Base-by-base conservation (phyloP, 2,329 filamentous ascomycete genomes). In the Beauveria brongniartii region DNA sequence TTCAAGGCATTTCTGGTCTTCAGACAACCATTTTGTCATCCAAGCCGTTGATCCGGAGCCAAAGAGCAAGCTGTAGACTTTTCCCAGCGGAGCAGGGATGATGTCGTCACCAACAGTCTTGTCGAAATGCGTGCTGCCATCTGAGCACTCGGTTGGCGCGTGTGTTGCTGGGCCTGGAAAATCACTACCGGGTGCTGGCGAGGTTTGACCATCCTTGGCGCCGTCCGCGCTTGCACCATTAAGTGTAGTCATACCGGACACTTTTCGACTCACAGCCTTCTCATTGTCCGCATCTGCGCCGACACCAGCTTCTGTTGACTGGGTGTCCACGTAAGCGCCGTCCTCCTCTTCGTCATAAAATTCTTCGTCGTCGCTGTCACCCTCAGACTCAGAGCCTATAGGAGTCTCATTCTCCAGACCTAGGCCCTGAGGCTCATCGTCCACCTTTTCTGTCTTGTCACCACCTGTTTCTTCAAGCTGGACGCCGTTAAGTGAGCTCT, bases 401-500 rank as follows among this genome's bases (percentile, higher is more conserved):
- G 77, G 80, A 48, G 57, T 76, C 73, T 63, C 75, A 67, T 65
- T 72, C 62, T 70, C 73, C 24, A 65, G 61, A 20, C 56, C 64
- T 5, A 69, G 54, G n/a, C 67, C 69, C 66, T 41, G 73, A 73
- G 62, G 78, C 62, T 76, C 78, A 28, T 75, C 73, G 43, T 89
- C 87, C 28, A 87, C 80, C 73, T 96, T 94, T 68, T 95, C 92
- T 0, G 91, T 96, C 76, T 94, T 96, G 73, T 97, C 92, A 24
- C 91, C 92, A 6, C 91, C 89, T 0, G 85, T 88, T 64, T 91
- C 87, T 65, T 92, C 90, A 3, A 97, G 80, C 14, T 85, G 83
- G 12, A 95, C 91, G 3, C 94, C 93, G 64, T 97, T 97, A 3
- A 96, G 78, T 4, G 91, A 95, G 71, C 92, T 96, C 72, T 91